Base-by-base conservation (phyloP, 208 protist genomes). In the Trypanosoma lewisi region DNA sequence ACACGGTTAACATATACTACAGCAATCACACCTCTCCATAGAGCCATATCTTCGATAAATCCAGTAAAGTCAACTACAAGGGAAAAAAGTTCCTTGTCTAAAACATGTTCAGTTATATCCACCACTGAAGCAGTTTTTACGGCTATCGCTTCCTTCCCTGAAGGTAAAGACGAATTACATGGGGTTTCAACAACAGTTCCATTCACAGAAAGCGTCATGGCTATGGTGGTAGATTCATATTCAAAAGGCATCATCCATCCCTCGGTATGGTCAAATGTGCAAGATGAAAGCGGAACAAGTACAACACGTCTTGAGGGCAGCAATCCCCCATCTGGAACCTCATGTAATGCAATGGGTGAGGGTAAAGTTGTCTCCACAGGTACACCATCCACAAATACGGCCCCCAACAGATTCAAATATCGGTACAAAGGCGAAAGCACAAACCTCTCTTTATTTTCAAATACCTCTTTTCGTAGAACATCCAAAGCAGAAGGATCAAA, bases 161-260 rank as follows among this genome's bases (percentile, higher is more conserved):
- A 75, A 0, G 85, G 60, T 19, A 95, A 57, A 4, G 68, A 62
- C 73, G 76, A 87, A 54, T 89, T 87, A 19, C 54, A 41, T 12
- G 85, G 82, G 12, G 80, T 63, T 4, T 65, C 60, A 9, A 92
- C 67, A 0, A 28, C 44, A 0, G 30, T 34, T 33, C 70, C 85
- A 52, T 95, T 91, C n/a, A 95, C 78, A n/a, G 21, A 63, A 14
- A 95, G 73, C 37, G 48, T 55, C 89, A 95, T 92, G 9, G 74
- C 58, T 9, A 92, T 70, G 0, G 17, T 54, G 0, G 2, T 23
- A 19, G 72, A 77, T 12, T 92, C 89, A 34, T 89, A 45, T 33
- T 77, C 71, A 47, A 82, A 64, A 9, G 85, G 81, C 36, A 72
- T 36, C 82, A 95, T 85, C 85, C 89, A 95, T 31, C 89, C 85